Base-by-base conservation (phyloP, 331 rosid genomes). In the Rhamnella rubrinervis region DNA sequence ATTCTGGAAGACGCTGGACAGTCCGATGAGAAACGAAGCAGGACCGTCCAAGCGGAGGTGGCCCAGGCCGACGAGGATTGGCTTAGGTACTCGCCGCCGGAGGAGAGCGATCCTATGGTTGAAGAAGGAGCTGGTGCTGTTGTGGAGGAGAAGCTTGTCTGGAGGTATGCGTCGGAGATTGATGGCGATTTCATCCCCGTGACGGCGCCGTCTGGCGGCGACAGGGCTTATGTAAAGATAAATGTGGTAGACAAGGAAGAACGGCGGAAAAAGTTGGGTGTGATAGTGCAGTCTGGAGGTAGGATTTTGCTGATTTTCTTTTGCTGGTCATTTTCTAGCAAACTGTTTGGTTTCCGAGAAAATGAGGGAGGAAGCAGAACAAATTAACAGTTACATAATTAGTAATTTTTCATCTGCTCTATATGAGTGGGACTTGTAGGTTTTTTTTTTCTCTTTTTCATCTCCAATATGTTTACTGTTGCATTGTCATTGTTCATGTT, bases 101-200 rank as follows among this genome's bases (percentile, higher is more conserved):
- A 59, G 66, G 78, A 47, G 56, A 49, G 5, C 13, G 66, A 71
- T 53, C 67, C 74, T 0, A 63, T 17, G 21, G 77, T 26, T 38
- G 83, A 47, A 52, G 86, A 82, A 39, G 58, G 50, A 56, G 74
- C 26, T 49, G 52, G 28, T 53, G 49, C 23, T 61, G 73, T 9
- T 14, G 59, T 18, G 72, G 78, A 78, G 85, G 96, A 85, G 80
- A 87, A 80, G 85, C 50, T 65, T n/a, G 65, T 90, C 67, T 90
- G 85, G 58, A 80, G 95, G 77, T 90, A 66, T 40, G 88, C 87
- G 7, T 87, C 95, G 64, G 96, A 93, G 80, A 88, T 93, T 15
- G 96, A 87, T 39, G 96, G 97, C 12, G 97, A 87, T 75, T 89
- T 83, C 81, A 65, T 93, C 70, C 89, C 97, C 39, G 70, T 90